Evolutionary conservation across 352 stramenopile species (phyloP).

Genomic region (Blastocystis sp.): DNA sequence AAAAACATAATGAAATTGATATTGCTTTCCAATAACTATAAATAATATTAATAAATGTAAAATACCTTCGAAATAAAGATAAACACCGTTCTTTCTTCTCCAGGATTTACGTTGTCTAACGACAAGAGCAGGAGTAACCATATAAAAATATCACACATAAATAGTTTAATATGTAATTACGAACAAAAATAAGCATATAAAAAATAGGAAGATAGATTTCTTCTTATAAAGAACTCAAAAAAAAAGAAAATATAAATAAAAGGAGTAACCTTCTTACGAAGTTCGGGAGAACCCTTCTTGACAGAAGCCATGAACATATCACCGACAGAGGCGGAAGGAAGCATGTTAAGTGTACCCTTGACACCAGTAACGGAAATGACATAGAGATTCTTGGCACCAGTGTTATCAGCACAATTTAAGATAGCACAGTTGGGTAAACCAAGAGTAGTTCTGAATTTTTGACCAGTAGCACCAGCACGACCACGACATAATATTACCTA

Average conservation of each 20-base stretch:
- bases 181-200: no score
- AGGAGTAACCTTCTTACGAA: constrained; percentile 84
- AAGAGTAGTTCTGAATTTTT: constrained; percentile 96
- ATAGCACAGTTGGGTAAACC: constrained; percentile 91
- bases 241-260: constrained; percentile 5
- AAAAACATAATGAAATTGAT: no score
- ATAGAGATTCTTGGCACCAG: constrained; percentile 96
- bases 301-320: constrained; percentile 99
- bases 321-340: constrained; percentile 79
- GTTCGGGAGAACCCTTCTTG: constrained; percentile 99
- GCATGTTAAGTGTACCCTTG: constrained; percentile 91
- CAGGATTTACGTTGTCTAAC: constrained; percentile 97
- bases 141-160: background rate
- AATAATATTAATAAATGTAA: no score
- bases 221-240: constrained; percentile 31
- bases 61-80: constrained; percentile 98
- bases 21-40: no score
- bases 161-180: no score
- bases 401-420: constrained; percentile 99
- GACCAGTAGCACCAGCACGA: constrained; percentile 79
- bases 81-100: constrained; percentile 93
- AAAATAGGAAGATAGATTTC: background rate
- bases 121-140: constrained; percentile 90
- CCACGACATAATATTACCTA: constrained; percentile 42
- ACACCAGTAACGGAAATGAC: constrained; percentile 98